Percentiles rank a stretch among this genome's conserved stretches.
Conservation (phyloP, 306 rosid genomes). For the Erythrophleum fordii region DNA sequence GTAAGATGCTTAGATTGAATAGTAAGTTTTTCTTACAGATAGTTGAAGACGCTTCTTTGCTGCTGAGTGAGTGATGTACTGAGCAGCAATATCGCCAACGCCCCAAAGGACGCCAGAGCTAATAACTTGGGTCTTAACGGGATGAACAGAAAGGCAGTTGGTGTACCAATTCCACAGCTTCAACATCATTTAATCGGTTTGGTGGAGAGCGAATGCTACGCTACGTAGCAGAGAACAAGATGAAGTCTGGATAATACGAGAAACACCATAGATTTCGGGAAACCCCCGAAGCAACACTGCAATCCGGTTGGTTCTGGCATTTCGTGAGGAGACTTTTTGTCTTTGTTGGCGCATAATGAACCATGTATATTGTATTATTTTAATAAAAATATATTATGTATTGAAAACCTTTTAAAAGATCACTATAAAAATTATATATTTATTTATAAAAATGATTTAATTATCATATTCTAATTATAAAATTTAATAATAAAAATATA, state of each 20-base stretch:
- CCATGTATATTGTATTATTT: too few relatives aligned
- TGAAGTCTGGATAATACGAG: not conserved
- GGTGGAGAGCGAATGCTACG: not conserved
- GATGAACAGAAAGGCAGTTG: conserved; percentile 65
- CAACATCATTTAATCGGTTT: conserved; percentile 37
- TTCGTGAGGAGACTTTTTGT: not conserved
- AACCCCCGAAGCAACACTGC: not conserved
- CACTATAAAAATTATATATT: too few relatives aligned
- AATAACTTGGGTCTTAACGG: conserved; percentile 75
- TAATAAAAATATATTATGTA: too few relatives aligned
- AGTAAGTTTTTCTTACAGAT: conserved; percentile 44
- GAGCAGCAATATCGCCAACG: conserved; percentile 76
- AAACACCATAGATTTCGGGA: not conserved
- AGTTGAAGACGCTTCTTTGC: conserved; percentile 47
- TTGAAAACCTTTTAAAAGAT: too few relatives aligned
- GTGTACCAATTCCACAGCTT: conserved; percentile 85
- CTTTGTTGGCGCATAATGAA: too few relatives aligned
- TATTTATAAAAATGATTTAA: too few relatives aligned
- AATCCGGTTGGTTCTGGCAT: not conserved
- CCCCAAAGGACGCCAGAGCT: conserved; percentile 84
- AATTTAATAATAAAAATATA: too few relatives aligned
- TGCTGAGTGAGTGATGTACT: conserved; percentile 69
- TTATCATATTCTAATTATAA: too few relatives aligned
- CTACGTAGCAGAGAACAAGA: not conserved
- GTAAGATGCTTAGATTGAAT: not conserved